Conservation (phyloP, 345 rosid species). For the Carallia pectinifolia region DNA sequence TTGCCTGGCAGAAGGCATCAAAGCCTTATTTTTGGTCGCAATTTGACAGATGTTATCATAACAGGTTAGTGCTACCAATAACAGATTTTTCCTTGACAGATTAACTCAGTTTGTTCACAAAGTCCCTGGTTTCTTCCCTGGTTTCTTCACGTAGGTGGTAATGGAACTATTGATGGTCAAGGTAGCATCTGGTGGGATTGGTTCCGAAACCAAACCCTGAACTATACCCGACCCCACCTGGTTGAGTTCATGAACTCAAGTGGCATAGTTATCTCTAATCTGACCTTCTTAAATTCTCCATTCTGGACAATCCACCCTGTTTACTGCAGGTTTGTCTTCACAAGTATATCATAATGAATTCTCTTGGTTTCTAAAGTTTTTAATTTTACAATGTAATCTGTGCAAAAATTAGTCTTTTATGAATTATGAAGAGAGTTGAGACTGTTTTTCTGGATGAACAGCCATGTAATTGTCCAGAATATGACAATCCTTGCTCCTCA, state of each 20-base stretch:
- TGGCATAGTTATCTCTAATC: conserved; percentile 72
- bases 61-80: conserved; percentile 57
- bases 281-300: conserved; percentile 88
- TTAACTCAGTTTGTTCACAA: conserved; percentile 15
- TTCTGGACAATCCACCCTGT: conserved; percentile 98
- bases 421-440: conserved; percentile 39
- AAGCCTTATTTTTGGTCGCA: conserved; percentile 86
- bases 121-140: conserved; percentile 19
- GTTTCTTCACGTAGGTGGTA: conserved; percentile 58
- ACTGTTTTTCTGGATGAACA: conserved; percentile 55
- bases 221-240: conserved; percentile 91
- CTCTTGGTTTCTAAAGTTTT: conserved; percentile 20
- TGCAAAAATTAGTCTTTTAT: conserved; percentile 38
- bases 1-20: conserved; percentile 83
- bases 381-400: conserved; percentile 20
- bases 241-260: conserved; percentile 92
- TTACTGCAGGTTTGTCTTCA: conserved; percentile 80
- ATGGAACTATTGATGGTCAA: conserved; percentile 95
- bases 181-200: conserved; percentile 91
- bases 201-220: conserved; percentile 61
- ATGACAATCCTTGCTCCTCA: conserved; percentile 91
- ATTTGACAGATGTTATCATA: conserved; percentile 85
- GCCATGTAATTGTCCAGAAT: conserved; percentile 76
- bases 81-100: not conserved
- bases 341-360: conserved; percentile 9